phyloP scores from a whole-genome alignment of 768 basidiomycete genomes.

The Russula virescens region DNA sequence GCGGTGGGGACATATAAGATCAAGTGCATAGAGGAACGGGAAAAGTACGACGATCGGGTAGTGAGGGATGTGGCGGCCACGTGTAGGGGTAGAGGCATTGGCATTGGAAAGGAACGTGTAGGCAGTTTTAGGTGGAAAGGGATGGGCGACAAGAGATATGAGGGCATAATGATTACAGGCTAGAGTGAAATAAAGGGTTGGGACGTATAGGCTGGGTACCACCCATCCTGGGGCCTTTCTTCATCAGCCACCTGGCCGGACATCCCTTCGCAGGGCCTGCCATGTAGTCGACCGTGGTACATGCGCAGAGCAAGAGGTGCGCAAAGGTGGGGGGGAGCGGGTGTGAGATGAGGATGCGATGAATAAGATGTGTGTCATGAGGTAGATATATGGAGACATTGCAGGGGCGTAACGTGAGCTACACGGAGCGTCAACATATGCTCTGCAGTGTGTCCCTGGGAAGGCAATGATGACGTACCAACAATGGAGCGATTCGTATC shows the following conservation, averaged over 20 bases:
- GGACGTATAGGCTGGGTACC: not conserved
- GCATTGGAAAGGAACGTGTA: not conserved
- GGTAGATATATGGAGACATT: slow-evolving; percentile 18
- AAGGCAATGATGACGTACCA: not conserved
- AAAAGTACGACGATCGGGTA: not conserved
- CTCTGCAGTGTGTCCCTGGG: too few relatives aligned
- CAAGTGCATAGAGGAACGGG: slow-evolving; percentile 8
- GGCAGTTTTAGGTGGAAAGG: not conserved
- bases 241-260: not conserved
- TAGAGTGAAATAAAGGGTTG: not conserved
- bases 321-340: not conserved
- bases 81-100: not conserved
- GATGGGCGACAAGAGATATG: not conserved
- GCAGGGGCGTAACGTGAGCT: slow-evolving; percentile 22
- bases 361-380: slow-evolving; percentile 20
- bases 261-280: not conserved
- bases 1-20: slow-evolving; percentile 1
- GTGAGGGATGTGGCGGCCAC: slow-evolving; percentile 12
- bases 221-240: not conserved
- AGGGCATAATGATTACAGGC: not conserved
- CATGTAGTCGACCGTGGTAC: not conserved
- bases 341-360: slow-evolving; percentile 16
- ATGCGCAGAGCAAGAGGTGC: not conserved
- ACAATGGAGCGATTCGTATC: slow-evolving; percentile 20
- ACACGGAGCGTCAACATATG: not conserved